These are phyloP conservation scores for Trichoderma atrobrunneum DNA, from an alignment of 2,329 filamentous ascomycete genomes.

Conservation along the genomic window DNA sequence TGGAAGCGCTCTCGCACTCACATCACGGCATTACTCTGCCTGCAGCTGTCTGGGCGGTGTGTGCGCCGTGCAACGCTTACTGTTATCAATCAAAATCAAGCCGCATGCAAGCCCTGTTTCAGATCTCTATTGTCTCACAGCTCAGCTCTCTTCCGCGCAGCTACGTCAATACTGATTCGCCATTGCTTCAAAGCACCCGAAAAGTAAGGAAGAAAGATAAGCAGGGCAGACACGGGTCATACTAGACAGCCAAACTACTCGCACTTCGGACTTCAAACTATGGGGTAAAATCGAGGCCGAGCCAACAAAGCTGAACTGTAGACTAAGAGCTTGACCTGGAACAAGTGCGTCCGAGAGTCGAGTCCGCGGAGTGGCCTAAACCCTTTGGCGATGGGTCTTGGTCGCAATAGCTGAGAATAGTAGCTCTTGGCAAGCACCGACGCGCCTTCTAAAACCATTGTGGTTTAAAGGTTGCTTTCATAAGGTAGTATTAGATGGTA, in stretches of 20 bases:
- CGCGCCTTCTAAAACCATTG: not conserved
- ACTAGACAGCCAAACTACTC: not conserved
- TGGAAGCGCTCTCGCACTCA: not conserved
- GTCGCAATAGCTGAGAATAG: not conserved
- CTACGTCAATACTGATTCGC: not conserved
- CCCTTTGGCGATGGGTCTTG: not conserved
- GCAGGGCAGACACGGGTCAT: not conserved
- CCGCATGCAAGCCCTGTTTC: conserved; percentile 1
- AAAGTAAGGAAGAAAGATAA: not conserved
- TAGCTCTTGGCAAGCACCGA: conserved; percentile 11
- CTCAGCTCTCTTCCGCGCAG: not conserved
- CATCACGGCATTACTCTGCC: not conserved
- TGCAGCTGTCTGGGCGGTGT: not conserved
- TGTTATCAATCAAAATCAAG: not conserved
- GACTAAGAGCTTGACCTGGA: not conserved
- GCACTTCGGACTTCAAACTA: not conserved
- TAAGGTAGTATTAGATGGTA: not conserved
- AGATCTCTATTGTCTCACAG: conserved; percentile 2
- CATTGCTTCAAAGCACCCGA: not conserved
- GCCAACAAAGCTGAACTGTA: not conserved
- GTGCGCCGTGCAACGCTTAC: not conserved
- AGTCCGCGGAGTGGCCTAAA: not conserved
- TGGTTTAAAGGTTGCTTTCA: not conserved
- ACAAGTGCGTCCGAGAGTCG: not conserved
- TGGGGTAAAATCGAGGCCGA: not conserved